Evolutionary conservation across 805 yeast species (phyloP).

Genomic region (Priceomyces melissophilus): DNA sequence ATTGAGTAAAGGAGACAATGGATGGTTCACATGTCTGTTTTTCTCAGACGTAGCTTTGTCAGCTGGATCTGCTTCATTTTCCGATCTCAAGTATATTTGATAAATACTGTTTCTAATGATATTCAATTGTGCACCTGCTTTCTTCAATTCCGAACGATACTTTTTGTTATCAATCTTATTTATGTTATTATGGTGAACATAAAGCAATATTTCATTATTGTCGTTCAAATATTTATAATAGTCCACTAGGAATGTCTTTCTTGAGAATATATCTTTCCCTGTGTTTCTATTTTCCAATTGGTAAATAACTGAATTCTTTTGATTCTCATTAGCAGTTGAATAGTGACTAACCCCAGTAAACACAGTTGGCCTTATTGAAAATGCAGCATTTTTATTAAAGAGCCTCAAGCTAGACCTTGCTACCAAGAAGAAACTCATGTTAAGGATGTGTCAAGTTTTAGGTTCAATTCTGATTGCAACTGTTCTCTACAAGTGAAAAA

Average conservation of each 20-base stretch:
- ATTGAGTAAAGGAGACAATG: conserved; percentile 61
- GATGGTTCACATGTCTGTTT: conserved; percentile 52
- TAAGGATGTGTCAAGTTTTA: background rate
- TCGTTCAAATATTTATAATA: conserved; percentile 70
- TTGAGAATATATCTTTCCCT: conserved; percentile 60
- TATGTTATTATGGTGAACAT: conserved; percentile 83
- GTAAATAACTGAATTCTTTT: conserved; percentile 4
- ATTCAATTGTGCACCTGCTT: conserved; percentile 66
- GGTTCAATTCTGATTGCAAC: too few species aligned
- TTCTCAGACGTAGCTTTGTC: conserved; percentile 45
- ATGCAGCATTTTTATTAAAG: background rate
- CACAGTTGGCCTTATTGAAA: conserved; percentile 2
- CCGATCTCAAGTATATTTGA: conserved; percentile 71
- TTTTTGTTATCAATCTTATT: conserved; percentile 62
- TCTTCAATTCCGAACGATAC: conserved; percentile 58
- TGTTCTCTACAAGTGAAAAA: too few species aligned
- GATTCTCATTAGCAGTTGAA: conserved; percentile 1
- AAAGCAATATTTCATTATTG: conserved; percentile 64
- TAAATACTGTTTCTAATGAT: conserved; percentile 69
- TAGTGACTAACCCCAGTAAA: conserved; percentile 1
- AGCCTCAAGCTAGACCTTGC: conserved; percentile 3
- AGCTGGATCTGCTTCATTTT: conserved; percentile 72
- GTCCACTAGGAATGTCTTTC: conserved; percentile 86
- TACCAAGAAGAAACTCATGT: conserved; percentile 4
- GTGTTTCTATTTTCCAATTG: conserved; percentile 36